Base-by-base conservation (phyloP, 2,329 filamentous ascomycete species). In the Nakataea oryzae region DNA sequence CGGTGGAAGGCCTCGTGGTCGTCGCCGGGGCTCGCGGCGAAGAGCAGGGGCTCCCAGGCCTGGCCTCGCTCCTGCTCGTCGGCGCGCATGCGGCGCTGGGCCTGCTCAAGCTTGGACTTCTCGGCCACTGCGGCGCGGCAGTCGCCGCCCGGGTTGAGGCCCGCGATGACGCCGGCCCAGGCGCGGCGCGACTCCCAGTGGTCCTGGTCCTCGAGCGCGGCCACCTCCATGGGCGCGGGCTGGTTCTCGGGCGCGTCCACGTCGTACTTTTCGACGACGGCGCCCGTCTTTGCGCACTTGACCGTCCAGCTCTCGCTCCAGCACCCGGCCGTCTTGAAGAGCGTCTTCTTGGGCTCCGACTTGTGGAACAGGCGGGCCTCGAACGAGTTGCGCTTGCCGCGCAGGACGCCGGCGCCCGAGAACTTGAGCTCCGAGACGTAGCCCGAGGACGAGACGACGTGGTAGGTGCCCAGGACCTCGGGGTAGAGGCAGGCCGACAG, bases 61-160 rank as follows among this genome's bases (percentile, higher is more conserved):
- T 71, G 67, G 7, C 77, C 77, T 47, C 70, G 69, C 17, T 80
- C 80, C 67, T 83, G 82, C 72, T 95, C 90, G 61, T 81, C 75
- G 67, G 83, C 84, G 64, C 92, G 83, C 77, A 93, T 79, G 64
- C 88, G 85, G 17, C 92, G 82, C 76, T 96, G 92, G 30, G 85
- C 84, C 69, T 93, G 88, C 73, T 96, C 92, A 62, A 96, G 89
- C 70, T 87, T 86, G 9, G 82, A 84, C 77, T 96, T 96, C 70
- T 92, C 88, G 0, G 74, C 74, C 0, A 84, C 83, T 0, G 88
- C 89, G 7, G 79, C 78, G 62, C 91, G 85, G 81, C 93, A 88
- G 69, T 96, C 87, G 9, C 54, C 59, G 28, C 89, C 89, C 63
- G 79, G 80, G n/a, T 79, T 74, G 63, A 96, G 88, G 28, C 86